phyloP scores from a whole-genome alignment of 768 basidiomycete genomes.

The Cantharellus cinnabarinus region DNA sequence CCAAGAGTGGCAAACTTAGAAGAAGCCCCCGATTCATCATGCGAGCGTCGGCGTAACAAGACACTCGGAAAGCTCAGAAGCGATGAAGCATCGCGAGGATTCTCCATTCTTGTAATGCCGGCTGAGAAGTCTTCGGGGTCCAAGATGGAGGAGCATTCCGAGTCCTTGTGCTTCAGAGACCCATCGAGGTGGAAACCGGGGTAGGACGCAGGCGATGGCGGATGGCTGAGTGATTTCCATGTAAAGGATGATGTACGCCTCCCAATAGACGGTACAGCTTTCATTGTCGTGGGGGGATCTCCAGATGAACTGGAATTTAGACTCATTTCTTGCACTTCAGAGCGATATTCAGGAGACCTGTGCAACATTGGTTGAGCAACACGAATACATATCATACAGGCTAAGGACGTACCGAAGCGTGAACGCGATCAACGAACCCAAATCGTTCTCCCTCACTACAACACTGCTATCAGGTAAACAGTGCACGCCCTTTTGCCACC shows the following conservation, averaged over 20 bases:
- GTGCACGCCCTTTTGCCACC: slow-evolving; percentile 44
- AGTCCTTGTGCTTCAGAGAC: neutral
- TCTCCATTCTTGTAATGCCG: slow-evolving; percentile 39
- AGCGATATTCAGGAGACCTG: slow-evolving; percentile 41
- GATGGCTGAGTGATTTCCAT: neutral
- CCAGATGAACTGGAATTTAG: slow-evolving; percentile 1
- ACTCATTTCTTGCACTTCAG: slow-evolving; percentile 18
- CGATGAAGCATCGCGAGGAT: slow-evolving; percentile 37
- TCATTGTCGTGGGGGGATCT: neutral
- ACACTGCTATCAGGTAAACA: slow-evolving; percentile 45
- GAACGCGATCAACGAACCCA: slow-evolving; percentile 63
- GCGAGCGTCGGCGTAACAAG: slow-evolving; percentile 31
- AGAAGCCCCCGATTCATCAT: slow-evolving; percentile 13
- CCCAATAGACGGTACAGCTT: neutral
- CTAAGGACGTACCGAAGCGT: slow-evolving; percentile 34
- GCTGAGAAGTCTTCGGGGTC: slow-evolving; percentile 32
- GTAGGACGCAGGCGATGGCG: neutral
- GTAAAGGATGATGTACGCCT: neutral
- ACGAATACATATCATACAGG: neutral
- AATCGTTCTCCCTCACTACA: slow-evolving; percentile 47
- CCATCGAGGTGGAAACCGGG: neutral
- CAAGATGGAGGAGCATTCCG: neutral
- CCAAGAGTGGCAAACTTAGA: slow-evolving; percentile 5
- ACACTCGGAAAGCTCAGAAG: slow-evolving; percentile 42
- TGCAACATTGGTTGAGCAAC: slow-evolving; percentile 1